These are phyloP conservation scores for Sanguinoderma infundibulare DNA, from an alignment of 1,284 basidiomycete species.

Conservation along the genomic window DNA sequence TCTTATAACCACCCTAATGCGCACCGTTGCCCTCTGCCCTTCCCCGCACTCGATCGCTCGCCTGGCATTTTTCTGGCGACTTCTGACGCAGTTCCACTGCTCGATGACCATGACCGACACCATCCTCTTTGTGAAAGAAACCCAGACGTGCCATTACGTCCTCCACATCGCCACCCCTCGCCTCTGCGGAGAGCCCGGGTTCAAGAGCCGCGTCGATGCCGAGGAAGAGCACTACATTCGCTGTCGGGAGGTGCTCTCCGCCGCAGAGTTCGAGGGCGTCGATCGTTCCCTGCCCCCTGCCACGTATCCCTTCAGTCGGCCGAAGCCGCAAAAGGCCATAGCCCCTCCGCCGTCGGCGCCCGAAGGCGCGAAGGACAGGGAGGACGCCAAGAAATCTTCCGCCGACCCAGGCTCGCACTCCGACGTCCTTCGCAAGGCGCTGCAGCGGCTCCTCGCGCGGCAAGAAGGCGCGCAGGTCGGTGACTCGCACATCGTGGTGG, in stretches of 20 bases:
- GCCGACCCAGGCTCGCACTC: conserved; percentile 20
- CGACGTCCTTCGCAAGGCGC: conserved; percentile 36
- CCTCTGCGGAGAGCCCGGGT: conserved; percentile 89
- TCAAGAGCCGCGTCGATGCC: conserved; percentile 73
- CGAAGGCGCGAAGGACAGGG: conserved; percentile 8
- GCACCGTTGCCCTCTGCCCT: conserved; percentile 1
- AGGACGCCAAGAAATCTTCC: conserved; percentile 8
- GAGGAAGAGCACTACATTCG: conserved; percentile 71
- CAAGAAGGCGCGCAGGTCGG: conserved; percentile 41
- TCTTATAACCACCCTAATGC: background rate
- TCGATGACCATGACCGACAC: conserved; percentile 87
- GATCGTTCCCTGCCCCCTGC: conserved; percentile 48
- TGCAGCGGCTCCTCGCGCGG: conserved; percentile 41
- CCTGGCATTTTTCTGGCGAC: background rate
- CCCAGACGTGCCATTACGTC: conserved; percentile 89
- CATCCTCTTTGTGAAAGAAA: conserved; percentile 90
- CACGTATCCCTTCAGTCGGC: conserved; percentile 58
- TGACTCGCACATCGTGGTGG: conserved; percentile 42
- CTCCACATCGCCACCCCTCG: conserved; percentile 92
- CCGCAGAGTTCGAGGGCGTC: conserved; percentile 34
- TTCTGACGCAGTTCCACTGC: conserved; percentile 80
- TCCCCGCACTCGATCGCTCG: conserved; percentile 1
- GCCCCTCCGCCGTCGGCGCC: conserved; percentile 41
- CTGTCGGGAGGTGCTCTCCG: conserved; percentile 72
- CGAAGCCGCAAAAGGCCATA: conserved; percentile 49